These are phyloP conservation scores for Nitzschia putrida DNA, from an alignment of 108 stramenopile species.

Conservation along the genomic window DNA sequence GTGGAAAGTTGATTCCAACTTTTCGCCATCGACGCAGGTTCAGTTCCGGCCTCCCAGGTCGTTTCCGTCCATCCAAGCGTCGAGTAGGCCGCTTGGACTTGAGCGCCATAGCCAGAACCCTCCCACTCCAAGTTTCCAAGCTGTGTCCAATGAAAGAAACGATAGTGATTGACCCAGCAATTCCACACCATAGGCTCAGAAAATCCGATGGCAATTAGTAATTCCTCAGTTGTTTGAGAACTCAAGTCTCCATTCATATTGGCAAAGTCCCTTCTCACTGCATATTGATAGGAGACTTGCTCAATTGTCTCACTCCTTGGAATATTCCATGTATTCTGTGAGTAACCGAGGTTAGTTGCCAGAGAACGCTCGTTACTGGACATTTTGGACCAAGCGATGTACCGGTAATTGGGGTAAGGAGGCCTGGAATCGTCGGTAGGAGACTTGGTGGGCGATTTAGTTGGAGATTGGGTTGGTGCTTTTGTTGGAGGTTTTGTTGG, in stretches of 20 bases:
- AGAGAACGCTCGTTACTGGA: background rate
- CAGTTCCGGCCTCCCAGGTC: background rate
- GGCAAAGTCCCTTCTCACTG: background rate
- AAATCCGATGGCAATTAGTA: background rate
- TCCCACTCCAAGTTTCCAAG: background rate
- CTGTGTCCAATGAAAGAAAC: background rate
- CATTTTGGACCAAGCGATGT: background rate
- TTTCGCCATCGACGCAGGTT: background rate
- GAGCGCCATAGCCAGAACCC: background rate
- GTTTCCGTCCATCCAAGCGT: background rate
- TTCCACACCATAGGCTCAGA: background rate
- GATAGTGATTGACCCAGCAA: slow-evolving; percentile 1
- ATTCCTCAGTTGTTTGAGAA: background rate
- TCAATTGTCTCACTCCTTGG: background rate
- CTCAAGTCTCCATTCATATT: background rate
- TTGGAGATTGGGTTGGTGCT: background rate
- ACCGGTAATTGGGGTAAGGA: background rate
- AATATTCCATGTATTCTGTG: background rate
- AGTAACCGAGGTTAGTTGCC: background rate
- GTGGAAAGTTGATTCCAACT: background rate
- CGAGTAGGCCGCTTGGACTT: background rate
- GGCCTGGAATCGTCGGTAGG: background rate
- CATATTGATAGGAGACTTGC: background rate
- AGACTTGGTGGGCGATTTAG: background rate
- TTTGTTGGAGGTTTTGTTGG: background rate